These are phyloP conservation scores for Xylaria telfairii DNA, from an alignment of 495 filamentous ascomycete species.

Conservation along the genomic window DNA sequence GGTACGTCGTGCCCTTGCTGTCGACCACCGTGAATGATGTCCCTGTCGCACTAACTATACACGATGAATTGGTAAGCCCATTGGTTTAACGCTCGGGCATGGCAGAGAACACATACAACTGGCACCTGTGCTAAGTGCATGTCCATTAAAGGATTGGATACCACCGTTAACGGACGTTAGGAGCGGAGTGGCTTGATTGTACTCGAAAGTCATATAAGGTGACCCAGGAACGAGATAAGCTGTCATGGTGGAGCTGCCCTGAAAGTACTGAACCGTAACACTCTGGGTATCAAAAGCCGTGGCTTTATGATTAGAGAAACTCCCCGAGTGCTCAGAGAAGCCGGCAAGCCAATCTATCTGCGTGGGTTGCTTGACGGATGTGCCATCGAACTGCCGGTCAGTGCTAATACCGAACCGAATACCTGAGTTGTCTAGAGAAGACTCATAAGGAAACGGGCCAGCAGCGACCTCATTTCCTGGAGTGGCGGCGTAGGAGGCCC, in stretches of 20 bases:
- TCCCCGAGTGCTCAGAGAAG: neutral
- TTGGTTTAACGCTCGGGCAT: neutral
- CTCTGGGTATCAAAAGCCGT: neutral
- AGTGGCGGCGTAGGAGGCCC: neutral
- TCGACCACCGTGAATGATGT: neutral
- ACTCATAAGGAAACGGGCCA: neutral
- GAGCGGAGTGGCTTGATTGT: neutral
- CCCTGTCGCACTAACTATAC: neutral
- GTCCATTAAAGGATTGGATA: neutral
- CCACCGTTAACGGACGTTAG: neutral
- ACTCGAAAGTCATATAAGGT: neutral
- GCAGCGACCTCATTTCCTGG: neutral
- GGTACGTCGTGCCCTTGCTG: neutral
- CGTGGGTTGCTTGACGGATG: neutral
- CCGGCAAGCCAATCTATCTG: neutral
- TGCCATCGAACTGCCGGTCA: neutral
- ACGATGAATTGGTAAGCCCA: neutral
- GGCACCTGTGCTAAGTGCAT: slow-evolving; percentile 5
- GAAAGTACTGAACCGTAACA: slow-evolving; percentile 1
- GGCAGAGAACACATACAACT: neutral
- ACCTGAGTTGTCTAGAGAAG: neutral
- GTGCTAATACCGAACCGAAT: neutral
- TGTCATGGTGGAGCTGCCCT: neutral
- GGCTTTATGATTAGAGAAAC: neutral
- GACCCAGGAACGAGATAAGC: neutral